A percentile compares a stretch with the other conserved stretches of the same genome.
Evolutionary conservation across 495 filamentous ascomycete species (phyloP).

Genomic region (Elaphomyces granulatus): DNA sequence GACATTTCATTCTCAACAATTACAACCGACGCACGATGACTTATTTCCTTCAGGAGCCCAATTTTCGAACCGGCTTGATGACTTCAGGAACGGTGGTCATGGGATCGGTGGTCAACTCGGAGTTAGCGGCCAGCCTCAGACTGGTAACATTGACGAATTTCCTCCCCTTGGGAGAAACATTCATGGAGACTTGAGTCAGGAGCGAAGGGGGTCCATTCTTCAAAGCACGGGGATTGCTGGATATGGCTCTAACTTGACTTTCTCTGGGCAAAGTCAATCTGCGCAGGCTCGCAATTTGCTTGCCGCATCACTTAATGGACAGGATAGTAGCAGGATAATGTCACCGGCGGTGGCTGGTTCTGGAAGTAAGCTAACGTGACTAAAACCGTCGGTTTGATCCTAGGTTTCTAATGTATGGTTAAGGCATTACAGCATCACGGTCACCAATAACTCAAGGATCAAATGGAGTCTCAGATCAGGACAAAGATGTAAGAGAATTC

Average conservation of each 20-base stretch:
- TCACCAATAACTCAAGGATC: slow-evolving; percentile 28
- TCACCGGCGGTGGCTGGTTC: slow-evolving; percentile 15
- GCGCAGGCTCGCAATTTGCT: slow-evolving; percentile 18
- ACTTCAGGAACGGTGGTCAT: slow-evolving; percentile 46
- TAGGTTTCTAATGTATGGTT: background rate
- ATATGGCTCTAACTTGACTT: slow-evolving; percentile 33
- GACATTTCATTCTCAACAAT: slow-evolving; percentile 40
- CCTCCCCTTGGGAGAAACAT: slow-evolving; percentile 63
- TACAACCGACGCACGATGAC: slow-evolving; percentile 43
- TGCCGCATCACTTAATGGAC: slow-evolving; percentile 17
- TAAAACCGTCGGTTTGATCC: background rate
- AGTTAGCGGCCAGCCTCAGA: slow-evolving; percentile 44
- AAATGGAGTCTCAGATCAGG: slow-evolving; percentile 27
- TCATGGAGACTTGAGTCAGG: slow-evolving; percentile 56
- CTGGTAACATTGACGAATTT: slow-evolving; percentile 65
- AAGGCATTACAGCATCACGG: slow-evolving; percentile 28
- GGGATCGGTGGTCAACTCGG: slow-evolving; percentile 43
- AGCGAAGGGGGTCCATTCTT: slow-evolving; percentile 47
- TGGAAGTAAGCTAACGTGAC: slow-evolving; percentile 8
- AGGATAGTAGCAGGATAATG: slow-evolving; percentile 19
- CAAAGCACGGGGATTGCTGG: slow-evolving; percentile 50
- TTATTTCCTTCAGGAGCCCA: slow-evolving; percentile 37
- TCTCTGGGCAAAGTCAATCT: slow-evolving; percentile 21
- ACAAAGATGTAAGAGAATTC: slow-evolving; percentile 27
- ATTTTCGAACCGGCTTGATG: slow-evolving; percentile 40